A percentile compares a stretch with the other conserved stretches of the same genome.
Conservation (phyloP, 73 alveolate species). For the Tetrahymena borealis region DNA sequence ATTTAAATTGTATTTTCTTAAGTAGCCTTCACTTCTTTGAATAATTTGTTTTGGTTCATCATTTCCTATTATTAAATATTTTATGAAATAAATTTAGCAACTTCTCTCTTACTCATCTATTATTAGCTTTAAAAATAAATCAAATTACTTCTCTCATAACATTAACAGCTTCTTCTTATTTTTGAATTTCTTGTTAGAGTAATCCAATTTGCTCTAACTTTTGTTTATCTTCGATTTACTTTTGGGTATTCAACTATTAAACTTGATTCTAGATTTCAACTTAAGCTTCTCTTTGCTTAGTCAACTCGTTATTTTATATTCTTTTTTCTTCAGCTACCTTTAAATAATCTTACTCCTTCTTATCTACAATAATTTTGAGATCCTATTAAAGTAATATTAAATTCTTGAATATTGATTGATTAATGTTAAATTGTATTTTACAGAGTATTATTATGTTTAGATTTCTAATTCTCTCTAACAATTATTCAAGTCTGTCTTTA, state of each 20-base stretch:
- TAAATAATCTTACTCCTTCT: not conserved
- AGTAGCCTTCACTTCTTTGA: not conserved
- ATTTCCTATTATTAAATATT: not conserved
- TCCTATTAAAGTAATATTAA: not conserved
- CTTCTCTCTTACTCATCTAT: no score
- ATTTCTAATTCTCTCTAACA: not conserved
- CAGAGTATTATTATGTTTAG: not conserved
- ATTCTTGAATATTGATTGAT: not conserved
- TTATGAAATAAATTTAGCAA: no score
- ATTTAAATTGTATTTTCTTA: not conserved
- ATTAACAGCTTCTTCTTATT: not conserved
- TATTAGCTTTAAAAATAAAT: not conserved
- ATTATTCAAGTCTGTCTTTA: not conserved
- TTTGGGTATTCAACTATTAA: not conserved
- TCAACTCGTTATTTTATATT: not conserved
- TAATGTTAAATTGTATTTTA: not conserved
- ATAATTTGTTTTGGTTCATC: not conserved
- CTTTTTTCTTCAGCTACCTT: not conserved
- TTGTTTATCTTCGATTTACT: not conserved
- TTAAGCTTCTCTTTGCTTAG: not conserved
- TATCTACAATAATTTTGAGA: not conserved
- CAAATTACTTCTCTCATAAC: not conserved
- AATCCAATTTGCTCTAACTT: not conserved
- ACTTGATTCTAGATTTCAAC: not conserved
- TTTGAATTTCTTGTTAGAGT: not conserved